Evolutionary conservation across 306 rosid species (phyloP).

Genomic region (Sesbania bispinosa): DNA sequence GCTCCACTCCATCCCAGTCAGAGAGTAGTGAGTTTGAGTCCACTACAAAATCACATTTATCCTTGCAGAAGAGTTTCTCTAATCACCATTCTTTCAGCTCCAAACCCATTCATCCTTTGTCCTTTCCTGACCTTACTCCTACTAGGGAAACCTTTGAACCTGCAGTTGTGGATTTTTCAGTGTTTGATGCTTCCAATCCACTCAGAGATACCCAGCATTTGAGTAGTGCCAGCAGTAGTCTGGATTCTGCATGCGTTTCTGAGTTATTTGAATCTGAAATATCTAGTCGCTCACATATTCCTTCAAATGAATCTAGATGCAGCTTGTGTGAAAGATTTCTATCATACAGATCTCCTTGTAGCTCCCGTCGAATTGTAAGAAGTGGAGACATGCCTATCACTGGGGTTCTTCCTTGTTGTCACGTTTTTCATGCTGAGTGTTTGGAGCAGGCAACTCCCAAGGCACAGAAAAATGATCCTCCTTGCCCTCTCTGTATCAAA

Average conservation of each 20-base stretch:
- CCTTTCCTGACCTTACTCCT: conserved; percentile 44
- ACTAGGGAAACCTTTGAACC: conserved; percentile 53
- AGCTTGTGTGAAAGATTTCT: conserved; percentile 73
- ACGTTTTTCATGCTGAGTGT: conserved; percentile 87
- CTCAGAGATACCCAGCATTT: conserved; percentile 54
- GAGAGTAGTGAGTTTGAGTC: conserved; percentile 77
- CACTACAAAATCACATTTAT: conserved; percentile 46
- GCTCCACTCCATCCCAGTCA: conserved; percentile 54
- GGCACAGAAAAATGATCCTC: conserved; percentile 63
- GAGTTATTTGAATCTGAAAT: conserved; percentile 66
- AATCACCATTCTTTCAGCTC: conserved; percentile 68
- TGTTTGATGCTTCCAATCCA: conserved; percentile 55
- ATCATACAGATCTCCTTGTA: conserved; percentile 85
- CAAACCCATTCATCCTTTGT: conserved; percentile 76
- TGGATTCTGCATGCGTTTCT: conserved; percentile 69
- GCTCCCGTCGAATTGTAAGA: conserved; percentile 77
- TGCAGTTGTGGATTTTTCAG: conserved; percentile 39
- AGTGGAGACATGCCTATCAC: conserved; percentile 86
- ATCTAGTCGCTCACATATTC: conserved; percentile 20
- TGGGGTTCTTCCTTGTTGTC: conserved; percentile 78
- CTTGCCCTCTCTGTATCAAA: conserved; percentile 67
- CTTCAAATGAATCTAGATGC: conserved; percentile 58
- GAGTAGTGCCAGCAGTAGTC: conserved; percentile 82
- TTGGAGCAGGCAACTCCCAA: conserved; percentile 74
- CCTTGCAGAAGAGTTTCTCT: conserved; percentile 56